These are phyloP conservation scores for Paecilomyces sp. DNA, from an alignment of 2,329 filamentous ascomycete species.

Conservation along the genomic window DNA sequence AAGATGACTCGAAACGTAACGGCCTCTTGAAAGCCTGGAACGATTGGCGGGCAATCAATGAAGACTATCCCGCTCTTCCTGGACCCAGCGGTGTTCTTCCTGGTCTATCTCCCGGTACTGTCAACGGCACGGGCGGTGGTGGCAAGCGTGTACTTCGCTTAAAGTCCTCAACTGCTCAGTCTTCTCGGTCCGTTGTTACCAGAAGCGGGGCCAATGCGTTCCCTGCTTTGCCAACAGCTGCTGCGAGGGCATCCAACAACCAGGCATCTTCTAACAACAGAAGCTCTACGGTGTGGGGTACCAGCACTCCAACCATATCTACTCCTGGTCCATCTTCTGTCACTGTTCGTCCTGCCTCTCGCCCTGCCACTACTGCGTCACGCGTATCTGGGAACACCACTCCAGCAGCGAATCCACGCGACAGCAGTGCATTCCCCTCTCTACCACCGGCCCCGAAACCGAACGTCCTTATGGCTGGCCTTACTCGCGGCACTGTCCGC, in stretches of 20 bases:
- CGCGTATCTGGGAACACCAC: constrained; percentile 8
- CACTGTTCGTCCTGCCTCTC: constrained; percentile 20
- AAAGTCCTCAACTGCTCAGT: constrained; percentile 64
- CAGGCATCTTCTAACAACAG: constrained; percentile 16
- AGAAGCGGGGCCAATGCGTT: constrained; percentile 51
- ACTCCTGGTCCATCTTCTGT: constrained; percentile 14
- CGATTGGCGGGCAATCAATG: constrained; percentile 91
- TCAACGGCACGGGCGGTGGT: constrained; percentile 52
- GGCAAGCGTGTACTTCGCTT: constrained; percentile 57
- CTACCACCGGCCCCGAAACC: constrained; percentile 71
- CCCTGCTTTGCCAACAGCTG: constrained; percentile 26
- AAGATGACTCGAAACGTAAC: constrained; percentile 68
- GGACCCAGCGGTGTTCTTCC: constrained; percentile 64
- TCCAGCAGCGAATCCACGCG: constrained; percentile 13
- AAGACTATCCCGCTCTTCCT: constrained; percentile 87
- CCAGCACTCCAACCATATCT: constrained; percentile 14
- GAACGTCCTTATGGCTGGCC: constrained; percentile 45
- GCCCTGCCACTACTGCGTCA: constrained; percentile 15
- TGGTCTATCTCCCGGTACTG: constrained; percentile 37
- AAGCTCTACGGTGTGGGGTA: constrained; percentile 17
- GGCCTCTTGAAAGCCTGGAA: constrained; percentile 78
- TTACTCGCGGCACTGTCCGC: constrained; percentile 40
- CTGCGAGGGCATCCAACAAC: constrained; percentile 13
- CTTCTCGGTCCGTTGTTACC: constrained; percentile 54
- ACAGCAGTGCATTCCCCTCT: constrained; percentile 67